These are phyloP conservation scores for Geranium rotundifolium DNA, from an alignment of 345 rosid species.

Conservation along the genomic window DNA sequence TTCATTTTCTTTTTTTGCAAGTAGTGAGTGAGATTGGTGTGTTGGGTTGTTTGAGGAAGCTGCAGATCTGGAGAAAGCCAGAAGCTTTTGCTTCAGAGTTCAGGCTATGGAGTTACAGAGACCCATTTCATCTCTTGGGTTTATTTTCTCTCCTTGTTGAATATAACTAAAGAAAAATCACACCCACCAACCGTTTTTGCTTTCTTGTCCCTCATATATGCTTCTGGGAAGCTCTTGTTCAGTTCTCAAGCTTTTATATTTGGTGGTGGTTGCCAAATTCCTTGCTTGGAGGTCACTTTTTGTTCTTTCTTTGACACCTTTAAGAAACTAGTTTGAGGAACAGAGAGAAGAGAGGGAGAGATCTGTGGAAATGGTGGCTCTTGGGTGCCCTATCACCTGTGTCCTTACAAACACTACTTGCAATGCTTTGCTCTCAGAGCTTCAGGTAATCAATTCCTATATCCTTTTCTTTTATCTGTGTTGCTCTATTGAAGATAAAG, in stretches of 20 bases:
- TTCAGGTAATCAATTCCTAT: slow-evolving; percentile 51
- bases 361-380: slow-evolving; percentile 54
- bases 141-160: neutral
- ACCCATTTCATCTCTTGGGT: neutral
- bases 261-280: neutral
- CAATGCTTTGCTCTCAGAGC: slow-evolving; percentile 74
- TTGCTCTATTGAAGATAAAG: no score
- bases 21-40: neutral
- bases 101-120: neutral
- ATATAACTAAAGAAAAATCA: neutral
- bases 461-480: slow-evolving; percentile 1
- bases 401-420: slow-evolving; percentile 52
- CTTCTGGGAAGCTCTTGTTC: no score
- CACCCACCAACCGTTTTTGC: neutral
- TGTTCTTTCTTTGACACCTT: neutral
- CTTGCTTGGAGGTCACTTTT: neutral
- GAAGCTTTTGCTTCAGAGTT: neutral
- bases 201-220: neutral
- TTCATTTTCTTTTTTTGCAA: neutral
- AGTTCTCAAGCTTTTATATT: neutral
- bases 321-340: neutral
- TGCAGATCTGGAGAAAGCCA: neutral
- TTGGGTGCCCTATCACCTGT: slow-evolving; percentile 46
- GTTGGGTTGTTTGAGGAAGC: neutral
- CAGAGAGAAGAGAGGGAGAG: neutral